Percentiles rank a stretch among this genome's conserved stretches.
phyloP scores from a whole-genome alignment of 169 alveolate genomes.

The Cystoisospora suis region DNA sequence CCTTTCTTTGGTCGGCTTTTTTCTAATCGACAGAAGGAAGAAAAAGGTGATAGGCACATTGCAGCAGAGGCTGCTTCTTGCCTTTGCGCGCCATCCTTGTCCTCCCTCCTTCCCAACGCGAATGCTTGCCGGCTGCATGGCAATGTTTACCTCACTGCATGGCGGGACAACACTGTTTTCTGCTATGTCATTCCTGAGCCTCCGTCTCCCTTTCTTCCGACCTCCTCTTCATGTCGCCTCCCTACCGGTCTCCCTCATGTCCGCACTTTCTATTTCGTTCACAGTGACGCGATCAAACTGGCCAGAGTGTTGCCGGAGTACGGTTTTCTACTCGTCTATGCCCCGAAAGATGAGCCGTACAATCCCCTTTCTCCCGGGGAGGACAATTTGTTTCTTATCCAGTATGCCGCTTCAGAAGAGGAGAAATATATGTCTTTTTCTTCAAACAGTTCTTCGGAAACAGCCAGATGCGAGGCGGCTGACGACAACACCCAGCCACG shows the following conservation, averaged over 20 bases:
- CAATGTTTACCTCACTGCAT: background rate
- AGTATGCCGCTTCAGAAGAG: background rate
- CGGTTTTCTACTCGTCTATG: background rate
- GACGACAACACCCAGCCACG: too few species aligned
- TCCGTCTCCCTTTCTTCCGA: background rate
- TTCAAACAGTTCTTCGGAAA: too few species aligned
- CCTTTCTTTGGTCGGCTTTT: background rate
- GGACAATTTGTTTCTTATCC: background rate
- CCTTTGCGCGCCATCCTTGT: background rate
- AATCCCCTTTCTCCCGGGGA: background rate
- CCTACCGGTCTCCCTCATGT: too few species aligned
- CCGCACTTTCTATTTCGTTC: background rate
- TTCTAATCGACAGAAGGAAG: background rate
- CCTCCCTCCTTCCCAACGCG: slow-evolving; percentile 4
- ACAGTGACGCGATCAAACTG: background rate
- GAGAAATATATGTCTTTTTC: too few species aligned
- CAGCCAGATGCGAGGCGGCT: too few species aligned
- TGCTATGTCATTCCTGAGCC: background rate
- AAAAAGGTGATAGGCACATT: too few species aligned
- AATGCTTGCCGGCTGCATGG: background rate
- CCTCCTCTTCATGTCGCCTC: too few species aligned
- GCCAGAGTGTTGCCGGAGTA: slow-evolving; percentile 17
- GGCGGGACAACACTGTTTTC: slow-evolving; percentile 6
- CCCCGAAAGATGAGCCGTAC: background rate
- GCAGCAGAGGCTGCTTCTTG: background rate